Conservation (phyloP, 2,329 filamentous ascomycete species). For the Taxawa tesnikishii region DNA sequence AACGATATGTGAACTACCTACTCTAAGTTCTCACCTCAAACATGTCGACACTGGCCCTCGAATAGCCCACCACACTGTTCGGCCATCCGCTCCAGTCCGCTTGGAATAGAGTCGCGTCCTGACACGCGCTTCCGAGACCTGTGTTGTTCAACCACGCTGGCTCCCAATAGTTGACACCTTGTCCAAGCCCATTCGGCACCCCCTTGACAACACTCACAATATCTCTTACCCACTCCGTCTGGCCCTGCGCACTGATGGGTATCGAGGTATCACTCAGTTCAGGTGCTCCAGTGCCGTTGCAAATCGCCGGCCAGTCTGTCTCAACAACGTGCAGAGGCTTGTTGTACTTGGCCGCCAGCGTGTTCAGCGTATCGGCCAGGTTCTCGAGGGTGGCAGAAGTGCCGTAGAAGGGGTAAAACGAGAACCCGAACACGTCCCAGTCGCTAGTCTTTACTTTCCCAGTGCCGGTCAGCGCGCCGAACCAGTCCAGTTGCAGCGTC, state of each 20-base stretch:
- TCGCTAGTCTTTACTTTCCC: slow-evolving; percentile 15
- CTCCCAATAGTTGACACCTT: slow-evolving; percentile 21
- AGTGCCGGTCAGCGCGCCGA: slow-evolving; percentile 14
- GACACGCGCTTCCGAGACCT: slow-evolving; percentile 16
- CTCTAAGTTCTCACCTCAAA: not conserved
- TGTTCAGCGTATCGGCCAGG: slow-evolving; percentile 13
- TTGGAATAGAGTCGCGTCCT: slow-evolving; percentile 17
- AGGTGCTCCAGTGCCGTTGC: slow-evolving; percentile 13
- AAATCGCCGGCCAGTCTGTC: slow-evolving; percentile 19
- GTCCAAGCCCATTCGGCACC: slow-evolving; percentile 16
- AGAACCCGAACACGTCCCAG: slow-evolving; percentile 17
- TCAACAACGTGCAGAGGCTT: slow-evolving; percentile 21
- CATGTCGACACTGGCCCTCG: not conserved
- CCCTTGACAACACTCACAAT: slow-evolving; percentile 16
- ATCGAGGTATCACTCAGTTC: slow-evolving; percentile 19
- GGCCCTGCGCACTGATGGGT: slow-evolving; percentile 13
- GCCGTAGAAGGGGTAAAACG: slow-evolving; percentile 20
- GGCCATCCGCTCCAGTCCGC: slow-evolving; percentile 16
- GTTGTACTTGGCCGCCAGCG: slow-evolving; percentile 15
- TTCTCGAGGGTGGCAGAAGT: slow-evolving; percentile 15
- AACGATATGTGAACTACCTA: no score
- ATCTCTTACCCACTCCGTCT: slow-evolving; percentile 17
- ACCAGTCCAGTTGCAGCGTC: slow-evolving; percentile 18
- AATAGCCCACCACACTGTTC: slow-evolving; percentile 5
- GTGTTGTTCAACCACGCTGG: slow-evolving; percentile 21